Evolutionary conservation across 495 filamentous ascomycete genomes (phyloP).

Genomic region (Aspergillus diversus): DNA sequence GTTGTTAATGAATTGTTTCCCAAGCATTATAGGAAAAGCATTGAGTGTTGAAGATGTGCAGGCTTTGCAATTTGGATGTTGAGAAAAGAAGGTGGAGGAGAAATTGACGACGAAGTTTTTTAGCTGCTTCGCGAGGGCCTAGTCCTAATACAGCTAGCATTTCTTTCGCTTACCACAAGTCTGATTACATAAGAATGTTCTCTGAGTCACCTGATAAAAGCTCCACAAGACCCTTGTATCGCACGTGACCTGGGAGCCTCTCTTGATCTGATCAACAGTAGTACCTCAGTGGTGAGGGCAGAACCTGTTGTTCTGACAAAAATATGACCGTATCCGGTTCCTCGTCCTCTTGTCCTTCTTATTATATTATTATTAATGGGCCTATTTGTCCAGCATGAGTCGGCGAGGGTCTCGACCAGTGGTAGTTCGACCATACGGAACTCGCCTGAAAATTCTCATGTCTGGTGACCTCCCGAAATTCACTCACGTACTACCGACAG

Average conservation of each 20-base stretch:
- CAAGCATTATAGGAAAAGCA: conserved; percentile 13
- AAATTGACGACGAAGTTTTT: conserved; percentile 28
- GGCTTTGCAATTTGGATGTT: conserved; percentile 11
- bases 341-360: conserved; percentile 1
- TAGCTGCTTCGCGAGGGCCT: conserved; percentile 20
- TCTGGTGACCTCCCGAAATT: conserved; percentile 26
- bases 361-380: background rate
- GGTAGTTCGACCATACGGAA: background rate
- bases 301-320: conserved; percentile 8
- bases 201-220: background rate
- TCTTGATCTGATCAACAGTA: no score
- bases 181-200: no score
- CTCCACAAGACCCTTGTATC: background rate
- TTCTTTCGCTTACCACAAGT: no score
- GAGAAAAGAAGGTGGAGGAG: conserved; percentile 18
- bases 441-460: conserved; percentile 17
- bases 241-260: background rate
- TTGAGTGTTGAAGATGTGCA: background rate
- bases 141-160: background rate
- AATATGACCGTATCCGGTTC: conserved; percentile 11
- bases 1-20: background rate
- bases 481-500: conserved; percentile 2
- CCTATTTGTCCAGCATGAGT: no score
- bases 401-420: background rate
- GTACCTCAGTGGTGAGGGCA: no score